Percentiles rank a stretch among this genome's conserved stretches.
Evolutionary conservation across 2,329 filamentous ascomycete genomes (phyloP).

Genomic region (Trichophyton mentagrophytes): DNA sequence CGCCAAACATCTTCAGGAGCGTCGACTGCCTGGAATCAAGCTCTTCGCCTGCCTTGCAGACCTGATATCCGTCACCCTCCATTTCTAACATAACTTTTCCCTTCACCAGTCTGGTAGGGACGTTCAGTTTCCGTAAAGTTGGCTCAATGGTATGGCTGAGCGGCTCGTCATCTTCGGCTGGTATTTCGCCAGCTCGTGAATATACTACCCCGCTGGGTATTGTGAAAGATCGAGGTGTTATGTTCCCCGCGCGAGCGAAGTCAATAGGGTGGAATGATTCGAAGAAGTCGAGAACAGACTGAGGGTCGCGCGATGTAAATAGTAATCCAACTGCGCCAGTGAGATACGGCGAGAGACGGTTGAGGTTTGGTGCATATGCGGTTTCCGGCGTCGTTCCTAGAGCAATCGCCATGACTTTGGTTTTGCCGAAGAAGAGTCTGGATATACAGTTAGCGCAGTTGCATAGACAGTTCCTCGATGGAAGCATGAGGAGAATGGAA

Average conservation of each 20-base stretch:
- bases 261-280: slow-evolving; percentile 60
- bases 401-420: slow-evolving; percentile 95
- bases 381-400: slow-evolving; percentile 67
- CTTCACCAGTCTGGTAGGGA: slow-evolving; percentile 79
- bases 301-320: slow-evolving; percentile 66
- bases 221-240: slow-evolving; percentile 60
- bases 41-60: slow-evolving; percentile 74
- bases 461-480: slow-evolving; percentile 5
- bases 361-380: slow-evolving; percentile 66
- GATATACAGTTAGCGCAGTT: no score
- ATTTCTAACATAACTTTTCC: slow-evolving; percentile 69
- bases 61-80: slow-evolving; percentile 47
- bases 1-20: slow-evolving; percentile 82
- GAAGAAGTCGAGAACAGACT: slow-evolving; percentile 61
- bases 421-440: slow-evolving; percentile 97
- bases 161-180: slow-evolving; percentile 69
- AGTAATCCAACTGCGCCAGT: slow-evolving; percentile 77
- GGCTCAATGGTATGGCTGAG: slow-evolving; percentile 82
- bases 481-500: background rate
- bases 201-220: slow-evolving; percentile 76
- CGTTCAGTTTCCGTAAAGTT: slow-evolving; percentile 72
- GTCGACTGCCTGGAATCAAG: slow-evolving; percentile 87
- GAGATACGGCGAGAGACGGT: slow-evolving; percentile 56
- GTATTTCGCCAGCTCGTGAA: slow-evolving; percentile 63
- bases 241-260: slow-evolving; percentile 77